Percentiles rank a stretch among this genome's conserved stretches.
These are phyloP conservation scores for Niveomyces coronatus DNA, from an alignment of 2,329 filamentous ascomycete species.

Conservation along the genomic window DNA sequence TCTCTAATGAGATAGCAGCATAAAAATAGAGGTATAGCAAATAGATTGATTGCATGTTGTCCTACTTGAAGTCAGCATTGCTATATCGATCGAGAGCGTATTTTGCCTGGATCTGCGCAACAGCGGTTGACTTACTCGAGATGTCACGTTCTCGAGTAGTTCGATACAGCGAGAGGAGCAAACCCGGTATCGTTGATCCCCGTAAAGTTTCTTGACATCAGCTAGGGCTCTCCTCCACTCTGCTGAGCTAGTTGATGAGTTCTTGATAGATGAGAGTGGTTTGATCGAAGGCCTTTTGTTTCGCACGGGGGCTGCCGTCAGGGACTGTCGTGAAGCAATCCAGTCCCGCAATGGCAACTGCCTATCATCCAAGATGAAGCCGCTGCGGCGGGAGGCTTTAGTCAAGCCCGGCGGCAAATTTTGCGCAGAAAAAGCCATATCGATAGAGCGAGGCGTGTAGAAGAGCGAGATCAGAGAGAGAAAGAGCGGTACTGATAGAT, in stretches of 20 bases:
- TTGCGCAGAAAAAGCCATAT: not conserved
- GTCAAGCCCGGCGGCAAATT: not conserved
- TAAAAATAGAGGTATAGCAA: conserved; percentile 52
- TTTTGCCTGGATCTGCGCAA: not conserved
- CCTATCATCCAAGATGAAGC: not conserved
- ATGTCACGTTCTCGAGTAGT: conserved; percentile 38
- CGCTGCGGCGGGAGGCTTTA: not conserved
- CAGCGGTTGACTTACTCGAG: conserved; percentile 26
- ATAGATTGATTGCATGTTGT: conserved; percentile 40
- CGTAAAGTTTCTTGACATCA: conserved; percentile 45
- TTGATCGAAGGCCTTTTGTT: conserved; percentile 12
- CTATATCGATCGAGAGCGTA: not conserved
- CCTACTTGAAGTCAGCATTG: conserved; percentile 15
- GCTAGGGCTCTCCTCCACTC: conserved; percentile 43
- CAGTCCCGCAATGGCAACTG: conserved; percentile 4
- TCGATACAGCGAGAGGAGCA: conserved; percentile 44
- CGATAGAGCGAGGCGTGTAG: too few relatives aligned
- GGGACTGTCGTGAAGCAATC: conserved; percentile 6
- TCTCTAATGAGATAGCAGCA: conserved; percentile 48
- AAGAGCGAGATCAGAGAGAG: not conserved
- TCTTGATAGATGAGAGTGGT: conserved; percentile 13
- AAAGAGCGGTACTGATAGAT: too few relatives aligned
- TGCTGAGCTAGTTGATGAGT: conserved; percentile 31
- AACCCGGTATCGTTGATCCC: conserved; percentile 38
- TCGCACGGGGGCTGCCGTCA: too few relatives aligned